phyloP scores from a whole-genome alignment of 2,329 filamentous ascomycete genomes.

The Pyrenophora graminea region DNA sequence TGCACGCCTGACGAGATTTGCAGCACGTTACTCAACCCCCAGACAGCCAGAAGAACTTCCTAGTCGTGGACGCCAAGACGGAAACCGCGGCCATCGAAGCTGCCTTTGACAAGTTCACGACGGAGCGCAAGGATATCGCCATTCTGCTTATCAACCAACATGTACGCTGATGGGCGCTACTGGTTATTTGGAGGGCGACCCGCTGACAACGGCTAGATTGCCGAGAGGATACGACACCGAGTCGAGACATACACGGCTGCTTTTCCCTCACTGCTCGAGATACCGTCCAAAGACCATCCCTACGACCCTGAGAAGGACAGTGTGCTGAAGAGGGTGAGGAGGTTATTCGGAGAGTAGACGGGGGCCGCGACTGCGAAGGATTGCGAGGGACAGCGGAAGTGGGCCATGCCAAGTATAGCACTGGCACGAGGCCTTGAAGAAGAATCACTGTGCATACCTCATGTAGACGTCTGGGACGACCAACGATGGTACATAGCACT shows the following conservation, averaged over 20 bases:
- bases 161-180: conserved; percentile 54
- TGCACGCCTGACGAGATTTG: conserved; percentile 7
- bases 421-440: not conserved
- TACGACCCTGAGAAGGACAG: conserved; percentile 99
- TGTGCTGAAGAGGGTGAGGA: conserved; percentile 83
- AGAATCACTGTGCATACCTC: too few relatives aligned
- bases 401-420: too few relatives aligned
- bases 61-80: conserved; percentile 93
- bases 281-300: conserved; percentile 97
- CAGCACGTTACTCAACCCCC: conserved; percentile 90
- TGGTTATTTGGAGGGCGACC: not conserved
- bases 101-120: conserved; percentile 87
- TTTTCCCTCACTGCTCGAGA: conserved; percentile 95
- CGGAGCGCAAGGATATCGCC: conserved; percentile 91
- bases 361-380: not conserved
- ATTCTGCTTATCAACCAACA: conserved; percentile 98
- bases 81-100: conserved; percentile 85
- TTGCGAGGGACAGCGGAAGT: too few relatives aligned
- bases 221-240: conserved; percentile 87
- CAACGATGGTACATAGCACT: too few relatives aligned
- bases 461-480: too few relatives aligned
- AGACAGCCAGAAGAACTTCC: conserved; percentile 94
- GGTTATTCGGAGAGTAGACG: conserved; percentile 70
- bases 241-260: conserved; percentile 92
- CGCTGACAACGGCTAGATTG: conserved; percentile 64